Evolutionary conservation across 768 basidiomycete genomes (phyloP), one percentile per base, ranked within the genome.

Genomic region (Mycena olivaceomarginata): DNA sequence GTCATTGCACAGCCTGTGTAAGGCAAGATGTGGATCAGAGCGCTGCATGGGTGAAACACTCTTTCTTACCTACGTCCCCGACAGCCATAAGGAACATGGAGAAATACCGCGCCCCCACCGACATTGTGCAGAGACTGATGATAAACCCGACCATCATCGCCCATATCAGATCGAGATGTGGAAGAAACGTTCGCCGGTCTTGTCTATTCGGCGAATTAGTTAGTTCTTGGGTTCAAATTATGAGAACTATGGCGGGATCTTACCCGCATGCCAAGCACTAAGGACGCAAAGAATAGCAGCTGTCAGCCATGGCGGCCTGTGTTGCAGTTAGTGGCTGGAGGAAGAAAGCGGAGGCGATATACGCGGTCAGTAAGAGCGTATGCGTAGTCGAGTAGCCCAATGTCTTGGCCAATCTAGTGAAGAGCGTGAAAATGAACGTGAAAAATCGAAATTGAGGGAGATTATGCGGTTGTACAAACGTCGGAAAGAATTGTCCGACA

Each of bases 151-250:
- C 53, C 12, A 90, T 87, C 70, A 85, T 84, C 1, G 81, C 86
- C 86, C 87, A 88, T 85, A 86, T 87, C 85, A 85, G 2, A 67
- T 79, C 8, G 79, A 78, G 72, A 85, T 81, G 80, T 91, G 90
- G 85, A 88, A 87, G 82, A 89, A 91, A 1, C 89, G 87, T 76
- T 91, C 90, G 0, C 89, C 89, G 2, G 87, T 87, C 25, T 81
- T 78, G 76, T 90, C 89, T 90, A 70, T 46, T 10, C 22, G 4
- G 40, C 3, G 7, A 41, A 6, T 12, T 25, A 31, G 31, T 31
- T 31, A 31, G 31, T 31, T 31, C 31, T 40, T 8, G 37, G 20
- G 13, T 56, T 10, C 0, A 45, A 67, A 6, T 56, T 22, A 2
- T 48, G 22, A 0, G 25, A 37, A 20, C 10, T 20, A 15, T 70